These are phyloP conservation scores for Apiospora hydei DNA, from an alignment of 2,329 filamentous ascomycete genomes.

Conservation along the genomic window DNA sequence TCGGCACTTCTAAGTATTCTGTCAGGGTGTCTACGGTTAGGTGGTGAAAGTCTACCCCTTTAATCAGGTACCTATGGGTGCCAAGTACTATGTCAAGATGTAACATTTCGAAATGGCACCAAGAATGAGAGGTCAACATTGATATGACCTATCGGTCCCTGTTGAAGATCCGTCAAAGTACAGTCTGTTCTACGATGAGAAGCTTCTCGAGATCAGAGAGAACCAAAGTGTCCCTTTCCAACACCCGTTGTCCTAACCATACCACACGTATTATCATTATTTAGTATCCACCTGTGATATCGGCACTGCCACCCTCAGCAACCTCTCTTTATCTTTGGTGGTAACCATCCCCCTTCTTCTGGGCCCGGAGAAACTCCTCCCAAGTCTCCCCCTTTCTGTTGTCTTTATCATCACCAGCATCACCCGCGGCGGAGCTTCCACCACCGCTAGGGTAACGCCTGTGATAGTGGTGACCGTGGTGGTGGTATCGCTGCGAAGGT, in stretches of 20 bases:
- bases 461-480: neutral
- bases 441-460: neutral
- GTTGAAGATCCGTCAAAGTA: neutral
- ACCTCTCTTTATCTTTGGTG: neutral
- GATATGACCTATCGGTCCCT: neutral
- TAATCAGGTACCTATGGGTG: neutral
- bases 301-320: too few relatives aligned
- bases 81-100: neutral
- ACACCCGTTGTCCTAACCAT: neutral
- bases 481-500: neutral
- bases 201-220: neutral
- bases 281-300: neutral
- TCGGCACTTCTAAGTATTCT: neutral
- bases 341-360: slow-evolving; percentile 2
- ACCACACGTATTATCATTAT: too few relatives aligned
- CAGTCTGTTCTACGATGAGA: neutral
- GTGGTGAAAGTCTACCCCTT: neutral
- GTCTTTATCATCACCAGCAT: neutral
- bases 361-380: slow-evolving; percentile 10
- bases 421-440: neutral
- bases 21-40: neutral
- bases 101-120: too few relatives aligned
- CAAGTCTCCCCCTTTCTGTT: slow-evolving; percentile 4
- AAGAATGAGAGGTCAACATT: neutral
- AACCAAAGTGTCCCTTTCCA: neutral